Conservation (phyloP, 2,329 filamentous ascomycete genomes). For the Falciphora oryzae region DNA sequence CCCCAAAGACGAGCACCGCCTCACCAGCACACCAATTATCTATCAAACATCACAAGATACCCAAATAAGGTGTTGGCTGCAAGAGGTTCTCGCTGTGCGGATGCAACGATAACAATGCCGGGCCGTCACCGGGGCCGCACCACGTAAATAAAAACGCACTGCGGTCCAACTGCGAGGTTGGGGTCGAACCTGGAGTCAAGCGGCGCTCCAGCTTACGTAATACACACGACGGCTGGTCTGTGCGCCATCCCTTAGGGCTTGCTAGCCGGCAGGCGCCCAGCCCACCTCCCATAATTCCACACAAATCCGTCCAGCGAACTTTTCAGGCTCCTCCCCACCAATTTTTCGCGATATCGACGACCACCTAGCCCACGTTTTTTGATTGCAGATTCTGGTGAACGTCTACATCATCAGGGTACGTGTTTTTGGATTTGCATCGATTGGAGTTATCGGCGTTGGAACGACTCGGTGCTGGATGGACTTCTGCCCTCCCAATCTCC, state of each 20-base stretch:
- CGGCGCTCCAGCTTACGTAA: not conserved
- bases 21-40: not conserved
- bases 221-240: not conserved
- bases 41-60: not conserved
- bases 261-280: not conserved
- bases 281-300: constrained; percentile 8
- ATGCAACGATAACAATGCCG: not conserved
- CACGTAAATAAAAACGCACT: too few relatives aligned
- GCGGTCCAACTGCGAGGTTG: too few relatives aligned
- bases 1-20: too few relatives aligned
- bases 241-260: constrained; percentile 5
- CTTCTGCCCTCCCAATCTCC: not conserved
- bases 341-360: constrained; percentile 9
- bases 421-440: not conserved
- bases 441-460: not conserved
- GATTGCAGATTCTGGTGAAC: constrained; percentile 10
- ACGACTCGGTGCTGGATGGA: not conserved
- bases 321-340: constrained; percentile 5
- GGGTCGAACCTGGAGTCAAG: not conserved
- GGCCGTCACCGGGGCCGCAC: not conserved
- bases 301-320: constrained; percentile 5
- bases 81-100: not conserved
- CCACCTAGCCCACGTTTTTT: constrained; percentile 8
- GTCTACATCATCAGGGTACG: constrained; percentile 10
- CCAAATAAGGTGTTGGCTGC: not conserved